Evolutionary conservation across 2,329 filamentous ascomycete genomes (phyloP), one percentile per base, ranked within the genome.

Genomic region (Fusarium equiseti): DNA sequence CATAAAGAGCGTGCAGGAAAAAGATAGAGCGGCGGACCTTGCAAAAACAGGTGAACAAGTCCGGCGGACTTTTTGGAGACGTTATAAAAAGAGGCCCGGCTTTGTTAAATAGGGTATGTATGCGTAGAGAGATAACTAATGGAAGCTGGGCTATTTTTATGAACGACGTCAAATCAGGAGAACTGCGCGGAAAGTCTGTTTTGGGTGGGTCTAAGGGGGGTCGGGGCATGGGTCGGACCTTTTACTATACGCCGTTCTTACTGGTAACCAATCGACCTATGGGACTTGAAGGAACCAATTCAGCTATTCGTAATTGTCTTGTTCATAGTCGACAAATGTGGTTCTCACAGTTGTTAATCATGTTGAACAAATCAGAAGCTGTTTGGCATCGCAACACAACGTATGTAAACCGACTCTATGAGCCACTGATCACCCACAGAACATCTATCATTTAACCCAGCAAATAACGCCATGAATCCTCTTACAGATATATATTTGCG

Each of bases 51-150:
- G 52, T 22, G 43, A 63, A 59, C 43, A 76, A 76, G 63, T 73
- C 74, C 75, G 72, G 63, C 73, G 72, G 75, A 76, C 62, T 75
- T 73, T 75, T 62, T 29, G 26, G 40, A 45, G 38, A 53, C 13
- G 6, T 53, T 29, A 51, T 22, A 24, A 63, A 31, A 66, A 43
- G 53, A 43, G 42, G 20, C 48, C 43, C 22, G 32, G 38, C 40
- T 51, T 32, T 12, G 50, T 53, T 53, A 20, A 43, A 53, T 43
- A 53, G 35, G 24, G 40, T 29, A 53, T n/a, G 35, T 11, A n/a
- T 38, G 16, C 16, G 35, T n/a, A n/a, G 18, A n/a, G 35, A 38
- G n/a, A 42, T 20, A 27, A 16, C 38, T 57, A 40, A n/a, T n/a
- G n/a, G n/a, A n/a, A 27, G n/a, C 16, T 49, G 16, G 32, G 50